phyloP scores from a whole-genome alignment of 768 basidiomycete genomes.

The Cystofilobasidium macerans region DNA sequence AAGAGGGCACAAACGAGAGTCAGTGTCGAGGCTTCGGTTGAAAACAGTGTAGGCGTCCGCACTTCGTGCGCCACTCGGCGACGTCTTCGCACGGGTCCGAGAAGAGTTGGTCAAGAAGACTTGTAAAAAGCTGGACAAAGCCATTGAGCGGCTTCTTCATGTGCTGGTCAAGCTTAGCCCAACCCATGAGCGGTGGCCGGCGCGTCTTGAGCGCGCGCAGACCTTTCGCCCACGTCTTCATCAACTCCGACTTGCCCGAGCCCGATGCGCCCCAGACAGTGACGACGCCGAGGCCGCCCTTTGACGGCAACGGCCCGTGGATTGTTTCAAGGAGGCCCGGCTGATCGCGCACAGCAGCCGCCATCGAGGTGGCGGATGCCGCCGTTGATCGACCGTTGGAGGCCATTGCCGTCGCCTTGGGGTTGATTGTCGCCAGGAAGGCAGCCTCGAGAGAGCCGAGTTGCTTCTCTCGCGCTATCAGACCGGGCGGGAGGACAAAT shows the following conservation, averaged over 20 bases:
- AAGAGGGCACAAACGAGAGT: background rate
- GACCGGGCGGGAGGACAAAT: constrained; percentile 25
- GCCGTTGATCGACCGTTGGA: background rate
- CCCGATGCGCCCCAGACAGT: constrained; percentile 21
- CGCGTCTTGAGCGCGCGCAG: background rate
- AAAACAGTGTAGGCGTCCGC: background rate
- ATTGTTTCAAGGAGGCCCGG: background rate
- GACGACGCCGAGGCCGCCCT: constrained; percentile 17
- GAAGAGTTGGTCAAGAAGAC: constrained; percentile 31
- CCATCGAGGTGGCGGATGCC: background rate
- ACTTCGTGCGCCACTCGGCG: constrained; percentile 26
- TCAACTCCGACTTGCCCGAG: constrained; percentile 16
- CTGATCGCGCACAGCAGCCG: background rate
- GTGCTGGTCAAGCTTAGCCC: constrained; percentile 50
- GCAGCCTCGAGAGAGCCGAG: constrained; percentile 14
- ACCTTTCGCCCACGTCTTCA: constrained; percentile 13
- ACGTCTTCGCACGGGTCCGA: constrained; percentile 33
- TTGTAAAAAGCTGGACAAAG: constrained; percentile 32
- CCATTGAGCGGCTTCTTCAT: constrained; percentile 52
- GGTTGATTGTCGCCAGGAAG: background rate
- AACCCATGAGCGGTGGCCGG: constrained; percentile 20
- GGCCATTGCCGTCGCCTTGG: background rate
- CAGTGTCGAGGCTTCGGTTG: no score
- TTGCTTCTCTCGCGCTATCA: constrained; percentile 27
- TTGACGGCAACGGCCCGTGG: background rate